Conservation (phyloP, 805 yeast species). For the Clavispora asparagi region DNA sequence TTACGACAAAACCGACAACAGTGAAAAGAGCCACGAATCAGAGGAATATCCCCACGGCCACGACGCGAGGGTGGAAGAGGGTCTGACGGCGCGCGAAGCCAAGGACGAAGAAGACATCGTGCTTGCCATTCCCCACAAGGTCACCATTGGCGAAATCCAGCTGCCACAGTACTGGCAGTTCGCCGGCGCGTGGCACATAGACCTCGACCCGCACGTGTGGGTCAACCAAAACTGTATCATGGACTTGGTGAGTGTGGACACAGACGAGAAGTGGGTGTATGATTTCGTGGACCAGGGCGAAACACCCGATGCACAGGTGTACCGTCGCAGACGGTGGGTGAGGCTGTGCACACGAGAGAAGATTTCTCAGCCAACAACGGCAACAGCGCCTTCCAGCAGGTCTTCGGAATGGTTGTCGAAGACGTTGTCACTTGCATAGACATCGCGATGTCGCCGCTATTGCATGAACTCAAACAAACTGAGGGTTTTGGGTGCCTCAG, state of each 20-base stretch:
- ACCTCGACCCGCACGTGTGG: slow-evolving; percentile 62
- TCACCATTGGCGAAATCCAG: slow-evolving; percentile 33
- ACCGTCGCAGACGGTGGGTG: slow-evolving; percentile 66
- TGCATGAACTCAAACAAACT: slow-evolving; percentile 48
- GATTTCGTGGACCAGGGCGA: slow-evolving; percentile 38
- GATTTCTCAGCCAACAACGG: neutral
- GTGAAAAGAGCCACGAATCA: too few relatives aligned
- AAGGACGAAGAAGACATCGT: neutral
- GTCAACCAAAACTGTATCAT: slow-evolving; percentile 44
- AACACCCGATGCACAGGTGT: slow-evolving; percentile 28
- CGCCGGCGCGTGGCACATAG: slow-evolving; percentile 56
- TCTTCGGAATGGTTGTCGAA: neutral
- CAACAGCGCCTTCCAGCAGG: slow-evolving; percentile 5
- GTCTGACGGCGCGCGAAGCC: neutral
- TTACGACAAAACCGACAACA: neutral
- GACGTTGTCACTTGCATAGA: neutral
- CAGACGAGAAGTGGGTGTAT: slow-evolving; percentile 83
- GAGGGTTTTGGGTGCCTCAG: slow-evolving; percentile 28
- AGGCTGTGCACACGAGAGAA: slow-evolving; percentile 31
- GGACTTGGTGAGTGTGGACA: slow-evolving; percentile 57
- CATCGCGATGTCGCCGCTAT: neutral
- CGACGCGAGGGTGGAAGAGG: slow-evolving; percentile 3
- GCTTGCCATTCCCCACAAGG: slow-evolving; percentile 6
- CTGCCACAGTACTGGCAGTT: slow-evolving; percentile 64
- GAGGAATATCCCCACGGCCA: slow-evolving; percentile 1